Evolutionary conservation across 148 eudicot species (phyloP).

Genomic region (Rhododendron molle): DNA sequence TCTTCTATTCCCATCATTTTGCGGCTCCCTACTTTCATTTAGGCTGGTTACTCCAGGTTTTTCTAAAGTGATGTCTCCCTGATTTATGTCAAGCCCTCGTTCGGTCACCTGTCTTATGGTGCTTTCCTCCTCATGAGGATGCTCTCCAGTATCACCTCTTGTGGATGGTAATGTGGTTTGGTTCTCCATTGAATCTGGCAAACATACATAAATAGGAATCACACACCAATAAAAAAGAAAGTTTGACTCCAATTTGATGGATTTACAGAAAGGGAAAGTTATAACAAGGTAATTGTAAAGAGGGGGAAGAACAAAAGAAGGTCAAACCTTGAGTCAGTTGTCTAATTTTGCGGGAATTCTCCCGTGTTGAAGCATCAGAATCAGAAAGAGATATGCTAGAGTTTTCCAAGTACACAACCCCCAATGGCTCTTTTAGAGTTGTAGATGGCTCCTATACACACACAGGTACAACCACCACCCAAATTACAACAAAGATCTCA

Average conservation of each 20-base stretch:
- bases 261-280: not conserved
- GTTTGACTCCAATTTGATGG: not conserved
- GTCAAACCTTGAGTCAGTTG: conserved; percentile 52
- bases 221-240: not conserved
- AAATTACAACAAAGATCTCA: not conserved
- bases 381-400: conserved; percentile 17
- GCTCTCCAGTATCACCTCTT: conserved; percentile 1
- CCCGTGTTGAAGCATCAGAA: conserved; percentile 18
- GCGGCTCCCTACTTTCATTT: conserved; percentile 7
- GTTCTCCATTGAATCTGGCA: conserved; percentile 32
- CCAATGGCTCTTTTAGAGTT: conserved; percentile 53
- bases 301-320: not conserved
- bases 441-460: conserved; percentile 43
- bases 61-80: not conserved
- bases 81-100: conserved; percentile 7
- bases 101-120: conserved; percentile 56
- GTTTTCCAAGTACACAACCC: conserved; percentile 40
- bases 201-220: not conserved
- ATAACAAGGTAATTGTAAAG: not conserved
- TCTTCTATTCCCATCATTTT: not conserved
- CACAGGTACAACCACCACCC: not conserved
- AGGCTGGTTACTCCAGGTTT: conserved; percentile 7
- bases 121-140: conserved; percentile 22
- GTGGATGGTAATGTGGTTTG: conserved; percentile 15
- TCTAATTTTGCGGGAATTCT: conserved; percentile 39